Evolutionary conservation across 805 yeast genomes (phyloP), one percentile per base, ranked within the genome.

Genomic region (Ogataea naganishii): DNA sequence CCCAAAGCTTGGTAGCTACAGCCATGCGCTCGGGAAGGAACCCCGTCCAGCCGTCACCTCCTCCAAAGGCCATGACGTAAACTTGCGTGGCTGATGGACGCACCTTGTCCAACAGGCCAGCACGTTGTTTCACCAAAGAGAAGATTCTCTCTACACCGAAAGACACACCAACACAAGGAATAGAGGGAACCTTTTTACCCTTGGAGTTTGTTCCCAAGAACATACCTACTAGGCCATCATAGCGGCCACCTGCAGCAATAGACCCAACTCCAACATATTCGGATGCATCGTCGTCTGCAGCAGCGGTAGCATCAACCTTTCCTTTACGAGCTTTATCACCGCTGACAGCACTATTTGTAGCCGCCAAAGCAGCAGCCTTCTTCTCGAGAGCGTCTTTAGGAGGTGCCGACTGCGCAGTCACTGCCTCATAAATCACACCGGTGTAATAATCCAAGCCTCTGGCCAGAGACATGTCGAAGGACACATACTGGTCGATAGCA

Each of bases 231-330:
- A 92, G 72, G 47, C 81, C 80, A 58, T 92, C 98, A 58, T 92
- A 92, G 58, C 98, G 83, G 41, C 98, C 98, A 62, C 98, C 98
- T 29, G 95, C 98, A 30, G 96, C 95, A 49, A 92, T 86, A 5
- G 98, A 92, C 20, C 98, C 98, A 24, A 89, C 95, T 45, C 98
- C 98, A 32, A 92, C 97, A 46, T 82, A 85, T 40, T 84, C 96
- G 31, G 94, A 82, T 34, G 95, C 96, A 57, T 92, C 96, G 42
- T 85, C 96, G 30, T 72, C 89, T 12, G 70, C 82, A 23, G 26
- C 31, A 22, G 26, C 82, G 23, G 26, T 33, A 22, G 26, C 32
- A 29, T 44, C 40, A 14, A 38, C 49, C 56, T 35, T 44, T 36
- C 27, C 52, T 56, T 29, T 49, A n/a, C n/a, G n/a, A n/a, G n/a